Percentiles rank a stretch among this genome's conserved stretches.
phyloP scores from a whole-genome alignment of 176 grass and related monocot genomes.

The Phragmites australis region DNA sequence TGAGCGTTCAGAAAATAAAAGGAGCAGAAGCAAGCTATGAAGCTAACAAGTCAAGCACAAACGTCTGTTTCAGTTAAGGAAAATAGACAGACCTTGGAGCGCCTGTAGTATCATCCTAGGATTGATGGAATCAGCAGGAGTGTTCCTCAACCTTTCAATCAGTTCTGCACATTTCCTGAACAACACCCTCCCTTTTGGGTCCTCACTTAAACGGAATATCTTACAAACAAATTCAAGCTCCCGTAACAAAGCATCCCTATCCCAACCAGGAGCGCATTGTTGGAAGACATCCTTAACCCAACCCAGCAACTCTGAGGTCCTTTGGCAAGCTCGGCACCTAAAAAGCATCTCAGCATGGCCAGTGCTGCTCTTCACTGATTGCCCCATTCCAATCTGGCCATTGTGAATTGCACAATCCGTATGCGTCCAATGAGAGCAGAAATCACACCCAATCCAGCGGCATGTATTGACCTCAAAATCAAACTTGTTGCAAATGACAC shows the following conservation, averaged over 20 bases:
- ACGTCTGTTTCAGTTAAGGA: not conserved
- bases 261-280: conserved; percentile 89
- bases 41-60: not conserved
- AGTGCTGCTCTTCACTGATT: conserved; percentile 59
- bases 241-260: conserved; percentile 69
- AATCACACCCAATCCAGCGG: conserved; percentile 97
- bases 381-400: conserved; percentile 75
- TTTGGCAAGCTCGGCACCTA: conserved; percentile 89
- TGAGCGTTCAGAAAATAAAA: not conserved
- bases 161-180: conserved; percentile 73
- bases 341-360: conserved; percentile 88
- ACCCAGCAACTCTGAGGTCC: conserved; percentile 80
- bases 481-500: conserved; percentile 98
- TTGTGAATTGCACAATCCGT: conserved; percentile 87
- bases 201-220: conserved; percentile 88
- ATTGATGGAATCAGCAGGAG: conserved; percentile 62
- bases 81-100: conserved; percentile 66
- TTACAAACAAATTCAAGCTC: conserved; percentile 94
- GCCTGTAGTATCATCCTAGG: conserved; percentile 73
- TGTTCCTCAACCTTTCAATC: conserved; percentile 71
- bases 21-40: not conserved
- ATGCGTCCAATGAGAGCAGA: conserved; percentile 96
- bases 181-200: conserved; percentile 73
- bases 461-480: conserved; percentile 99
- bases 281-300: conserved; percentile 99